A percentile compares a stretch with the other conserved stretches of the same genome.
phyloP scores from a whole-genome alignment of 2,329 filamentous ascomycete species.

The Ceratocystis destructans region DNA sequence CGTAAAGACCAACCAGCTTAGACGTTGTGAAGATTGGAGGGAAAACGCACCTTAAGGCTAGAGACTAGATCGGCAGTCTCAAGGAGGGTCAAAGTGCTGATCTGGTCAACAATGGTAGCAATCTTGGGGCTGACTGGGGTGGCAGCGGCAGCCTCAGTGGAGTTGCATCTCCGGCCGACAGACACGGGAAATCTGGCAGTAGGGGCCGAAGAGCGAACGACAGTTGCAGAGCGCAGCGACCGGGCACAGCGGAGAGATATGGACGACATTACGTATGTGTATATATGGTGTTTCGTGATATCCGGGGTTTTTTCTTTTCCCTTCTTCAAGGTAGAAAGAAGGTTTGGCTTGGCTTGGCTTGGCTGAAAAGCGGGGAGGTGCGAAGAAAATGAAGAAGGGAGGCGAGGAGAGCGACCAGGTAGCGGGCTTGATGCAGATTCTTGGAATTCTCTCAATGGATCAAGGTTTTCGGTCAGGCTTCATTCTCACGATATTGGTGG shows the following conservation, averaged over 20 bases:
- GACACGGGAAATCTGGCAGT: constrained; percentile 35
- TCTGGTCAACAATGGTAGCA: constrained; percentile 87
- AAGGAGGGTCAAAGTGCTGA: constrained; percentile 91
- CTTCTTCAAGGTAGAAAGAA: neutral
- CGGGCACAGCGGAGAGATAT: constrained; percentile 18
- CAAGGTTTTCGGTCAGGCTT: neutral
- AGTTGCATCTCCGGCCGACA: constrained; percentile 65
- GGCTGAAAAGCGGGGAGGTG: neutral
- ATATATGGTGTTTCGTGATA: neutral
- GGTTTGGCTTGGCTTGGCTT: neutral
- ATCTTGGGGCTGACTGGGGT: constrained; percentile 72
- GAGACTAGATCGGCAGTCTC: constrained; percentile 95
- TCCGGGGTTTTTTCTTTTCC: neutral
- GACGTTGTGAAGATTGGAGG: neutral
- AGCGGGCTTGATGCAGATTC: neutral
- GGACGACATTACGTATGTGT: constrained; percentile 13
- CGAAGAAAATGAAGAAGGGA: neutral
- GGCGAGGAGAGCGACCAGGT: constrained; percentile 1
- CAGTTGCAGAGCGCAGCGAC: constrained; percentile 31
- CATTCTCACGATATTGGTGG: constrained; percentile 11
- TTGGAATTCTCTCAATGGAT: constrained; percentile 2
- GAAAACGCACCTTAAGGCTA: constrained; percentile 65
- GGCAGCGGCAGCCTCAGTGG: constrained; percentile 52
- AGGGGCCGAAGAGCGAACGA: constrained; percentile 35
- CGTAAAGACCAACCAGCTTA: neutral